Evolutionary conservation across 2,329 filamentous ascomycete genomes (phyloP).

Genomic region (Ascochyta rabiei): DNA sequence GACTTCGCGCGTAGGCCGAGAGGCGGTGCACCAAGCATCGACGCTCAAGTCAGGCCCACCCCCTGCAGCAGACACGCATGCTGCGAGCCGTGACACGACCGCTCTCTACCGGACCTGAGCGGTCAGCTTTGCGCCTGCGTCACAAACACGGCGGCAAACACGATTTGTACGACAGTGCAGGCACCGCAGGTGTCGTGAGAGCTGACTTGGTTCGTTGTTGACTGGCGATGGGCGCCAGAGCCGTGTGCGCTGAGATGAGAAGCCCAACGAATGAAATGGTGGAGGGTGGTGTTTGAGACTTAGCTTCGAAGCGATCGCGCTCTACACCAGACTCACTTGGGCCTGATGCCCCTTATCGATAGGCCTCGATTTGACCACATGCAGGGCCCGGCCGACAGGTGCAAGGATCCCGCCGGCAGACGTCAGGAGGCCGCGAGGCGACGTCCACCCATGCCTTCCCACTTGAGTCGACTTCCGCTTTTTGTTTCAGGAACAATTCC

Average conservation of each 20-base stretch:
- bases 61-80: constrained; percentile 14
- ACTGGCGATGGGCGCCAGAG: constrained; percentile 15
- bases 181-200: constrained; percentile 6
- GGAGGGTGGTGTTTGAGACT: constrained; percentile 32
- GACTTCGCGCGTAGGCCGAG: constrained; percentile 23
- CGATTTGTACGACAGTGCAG: constrained; percentile 13
- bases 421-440: constrained; percentile 29
- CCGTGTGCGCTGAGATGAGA: constrained; percentile 23
- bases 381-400: constrained; percentile 15
- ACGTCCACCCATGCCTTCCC: constrained; percentile 23
- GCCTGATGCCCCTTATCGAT: constrained; percentile 30
- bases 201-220: constrained; percentile 25
- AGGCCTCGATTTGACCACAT: constrained; percentile 25
- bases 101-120: constrained; percentile 5
- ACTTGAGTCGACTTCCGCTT: constrained; percentile 25
- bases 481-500: constrained; percentile 42
- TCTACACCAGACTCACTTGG: constrained; percentile 20
- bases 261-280: constrained; percentile 22
- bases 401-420: constrained; percentile 16
- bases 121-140: constrained; percentile 20
- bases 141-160: constrained; percentile 28
- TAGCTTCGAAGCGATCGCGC: constrained; percentile 26
- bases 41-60: constrained; percentile 8
- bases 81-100: constrained; percentile 14
- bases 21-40: constrained; percentile 19